Conservation (phyloP, 768 basidiomycete species). For the Phanerodontia chrysosporium region DNA sequence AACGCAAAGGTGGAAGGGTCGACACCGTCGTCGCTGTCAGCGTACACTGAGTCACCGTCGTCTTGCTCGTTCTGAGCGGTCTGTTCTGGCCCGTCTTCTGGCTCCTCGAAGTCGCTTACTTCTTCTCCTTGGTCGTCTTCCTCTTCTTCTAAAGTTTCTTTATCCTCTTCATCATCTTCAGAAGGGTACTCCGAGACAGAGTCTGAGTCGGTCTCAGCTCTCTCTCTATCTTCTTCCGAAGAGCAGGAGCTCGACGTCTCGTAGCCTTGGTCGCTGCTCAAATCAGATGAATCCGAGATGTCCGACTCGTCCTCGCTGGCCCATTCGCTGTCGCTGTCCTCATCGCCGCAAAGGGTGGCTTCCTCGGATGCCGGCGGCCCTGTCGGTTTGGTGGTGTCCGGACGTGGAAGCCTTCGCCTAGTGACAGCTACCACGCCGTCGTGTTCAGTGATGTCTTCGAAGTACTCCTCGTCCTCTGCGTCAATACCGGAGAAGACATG, state of each 20-base stretch:
- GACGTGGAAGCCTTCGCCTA: neutral
- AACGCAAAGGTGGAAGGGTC: neutral
- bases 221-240: neutral
- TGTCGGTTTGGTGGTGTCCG: neutral
- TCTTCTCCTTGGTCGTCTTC: too few relatives aligned
- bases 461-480: neutral
- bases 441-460: conserved; percentile 7
- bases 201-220: neutral
- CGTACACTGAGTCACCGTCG: neutral
- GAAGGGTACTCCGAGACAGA: neutral
- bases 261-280: neutral
- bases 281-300: neutral
- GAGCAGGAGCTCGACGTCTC: conserved; percentile 10
- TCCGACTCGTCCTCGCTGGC: neutral
- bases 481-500: neutral
- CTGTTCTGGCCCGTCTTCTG: neutral
- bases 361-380: neutral
- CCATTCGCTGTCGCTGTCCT: neutral
- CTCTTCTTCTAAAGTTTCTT: neutral
- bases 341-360: neutral
- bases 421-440: neutral
- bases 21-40: neutral
- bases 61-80: neutral
- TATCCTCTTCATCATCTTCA: neutral
- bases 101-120: too few relatives aligned